Conservation (phyloP, 2,329 filamentous ascomycete species). For the Clonostachys chloroleuca region DNA sequence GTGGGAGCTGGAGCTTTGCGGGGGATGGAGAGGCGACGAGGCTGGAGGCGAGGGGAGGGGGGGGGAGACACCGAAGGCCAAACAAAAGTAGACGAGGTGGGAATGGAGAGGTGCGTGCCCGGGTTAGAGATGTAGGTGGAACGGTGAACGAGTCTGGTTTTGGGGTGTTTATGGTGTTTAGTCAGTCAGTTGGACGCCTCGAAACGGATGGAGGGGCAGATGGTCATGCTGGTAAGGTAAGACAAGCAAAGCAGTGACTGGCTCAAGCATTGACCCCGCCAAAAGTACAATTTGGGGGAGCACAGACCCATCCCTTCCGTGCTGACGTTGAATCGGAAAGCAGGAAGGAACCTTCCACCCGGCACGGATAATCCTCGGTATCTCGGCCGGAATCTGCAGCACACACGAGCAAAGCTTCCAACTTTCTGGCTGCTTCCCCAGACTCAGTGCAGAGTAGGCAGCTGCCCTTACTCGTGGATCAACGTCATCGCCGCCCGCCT, state of each 20-base stretch:
- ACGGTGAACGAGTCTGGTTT: too few relatives aligned
- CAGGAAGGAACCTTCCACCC: neutral
- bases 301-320: neutral
- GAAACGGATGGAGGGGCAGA: neutral
- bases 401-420: too few relatives aligned
- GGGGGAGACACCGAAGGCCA: too few relatives aligned
- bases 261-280: neutral
- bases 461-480: neutral
- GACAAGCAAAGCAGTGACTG: neutral
- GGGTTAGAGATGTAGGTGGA: too few relatives aligned
- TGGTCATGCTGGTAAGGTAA: neutral
- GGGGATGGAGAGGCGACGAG: too few relatives aligned
- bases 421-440: neutral
- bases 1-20: too few relatives aligned
- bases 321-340: neutral
- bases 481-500: neutral
- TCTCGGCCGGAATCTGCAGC: neutral
- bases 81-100: too few relatives aligned
- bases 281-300: too few relatives aligned
- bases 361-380: constrained; percentile 2
- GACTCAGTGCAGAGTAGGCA: neutral
- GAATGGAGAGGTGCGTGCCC: too few relatives aligned
- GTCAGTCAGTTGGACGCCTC: too few relatives aligned
- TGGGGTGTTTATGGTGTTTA: too few relatives aligned
- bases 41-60: too few relatives aligned